Percentiles rank a stretch among this genome's conserved stretches.
phyloP scores from a whole-genome alignment of 2,329 filamentous ascomycete species.

The Nigrospora osmanthi region DNA sequence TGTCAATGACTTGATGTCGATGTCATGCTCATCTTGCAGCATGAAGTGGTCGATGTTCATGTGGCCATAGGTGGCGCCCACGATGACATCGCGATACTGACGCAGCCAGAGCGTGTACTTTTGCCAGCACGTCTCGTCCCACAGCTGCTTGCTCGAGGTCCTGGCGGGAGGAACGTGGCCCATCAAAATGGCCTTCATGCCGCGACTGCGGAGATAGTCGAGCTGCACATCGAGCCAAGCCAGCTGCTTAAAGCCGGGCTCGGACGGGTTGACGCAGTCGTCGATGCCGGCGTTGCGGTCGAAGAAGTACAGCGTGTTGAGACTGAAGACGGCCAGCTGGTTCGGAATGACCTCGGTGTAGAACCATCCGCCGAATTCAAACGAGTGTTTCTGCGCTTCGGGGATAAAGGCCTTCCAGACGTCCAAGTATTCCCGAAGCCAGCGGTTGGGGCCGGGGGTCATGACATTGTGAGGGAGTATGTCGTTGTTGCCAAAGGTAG shows the following conservation, averaged over 20 bases:
- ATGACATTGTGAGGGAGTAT: conserved; percentile 96
- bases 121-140: conserved; percentile 98
- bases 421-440: conserved; percentile 68
- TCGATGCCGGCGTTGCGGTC: conserved; percentile 89
- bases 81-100: conserved; percentile 85
- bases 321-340: conserved; percentile 79
- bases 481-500: conserved; percentile 94
- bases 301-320: conserved; percentile 97
- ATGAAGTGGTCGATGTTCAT: conserved; percentile 99
- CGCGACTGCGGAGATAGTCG: conserved; percentile 69
- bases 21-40: conserved; percentile 74
- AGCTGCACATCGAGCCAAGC: conserved; percentile 93
- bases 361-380: conserved; percentile 91
- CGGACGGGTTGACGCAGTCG: conserved; percentile 68
- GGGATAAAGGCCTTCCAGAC: conserved; percentile 87
- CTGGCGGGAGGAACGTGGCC: conserved; percentile 91
- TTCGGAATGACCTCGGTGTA: conserved; percentile 84
- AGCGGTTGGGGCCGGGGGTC: conserved; percentile 73
- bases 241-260: conserved; percentile 90
- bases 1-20: conserved; percentile 49
- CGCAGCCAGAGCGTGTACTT: conserved; percentile 88
- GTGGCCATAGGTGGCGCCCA: conserved; percentile 76
- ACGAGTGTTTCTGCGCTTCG: conserved; percentile 83
- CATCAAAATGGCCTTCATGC: conserved; percentile 90
- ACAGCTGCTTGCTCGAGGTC: conserved; percentile 75